Evolutionary conservation across 2,329 filamentous ascomycete genomes (phyloP), one percentile per base, ranked within the genome.

Genomic region (Pezicula carpinea): DNA sequence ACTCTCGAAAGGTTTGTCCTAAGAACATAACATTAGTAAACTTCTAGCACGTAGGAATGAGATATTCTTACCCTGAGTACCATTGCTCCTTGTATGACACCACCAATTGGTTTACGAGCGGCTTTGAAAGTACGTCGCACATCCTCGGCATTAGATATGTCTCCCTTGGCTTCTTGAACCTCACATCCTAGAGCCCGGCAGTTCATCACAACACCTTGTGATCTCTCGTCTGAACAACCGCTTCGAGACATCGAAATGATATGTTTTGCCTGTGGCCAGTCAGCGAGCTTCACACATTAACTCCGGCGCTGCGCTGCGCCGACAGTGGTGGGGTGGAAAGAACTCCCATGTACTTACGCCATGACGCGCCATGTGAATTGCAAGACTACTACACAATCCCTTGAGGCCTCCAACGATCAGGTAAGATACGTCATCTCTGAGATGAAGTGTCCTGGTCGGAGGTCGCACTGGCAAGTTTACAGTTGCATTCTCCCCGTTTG

Each of bases 31-130:
- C n/a, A n/a, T 41, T 11, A 14, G 19, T 42, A 22, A 8, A n/a
- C 17, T 5, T 6, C n/a, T n/a, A 17, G 14, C 13, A 39, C 1
- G 18, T 10, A 29, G n/a, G n/a, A 11, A 13, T 23, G 6, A 21
- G 23, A 40, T 17, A 3, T 31, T 34, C 39, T 43, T 43, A 50
- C 58, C 31, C 50, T 52, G 0, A 66, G 48, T 0, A 65, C 58
- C 64, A 66, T 62, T 3, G 63, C 62, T 4, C 55, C 61, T 35
- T 66, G 62, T 4, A 65, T 59, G 1, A 64, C 44, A 5, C 61
- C 61, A 1, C 34, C 36, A 29, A 61, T 49, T 4, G 46, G 50
- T 11, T 29, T 13, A 3, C 17, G 43, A n/a, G 31, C 38, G 17
- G 31, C 21, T 14, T 39, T 41, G 32, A 54, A 49, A n/a, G 29